Conservation (phyloP, 1,139 yeast species). For the Lodderomyces pseudojiufengensis region DNA sequence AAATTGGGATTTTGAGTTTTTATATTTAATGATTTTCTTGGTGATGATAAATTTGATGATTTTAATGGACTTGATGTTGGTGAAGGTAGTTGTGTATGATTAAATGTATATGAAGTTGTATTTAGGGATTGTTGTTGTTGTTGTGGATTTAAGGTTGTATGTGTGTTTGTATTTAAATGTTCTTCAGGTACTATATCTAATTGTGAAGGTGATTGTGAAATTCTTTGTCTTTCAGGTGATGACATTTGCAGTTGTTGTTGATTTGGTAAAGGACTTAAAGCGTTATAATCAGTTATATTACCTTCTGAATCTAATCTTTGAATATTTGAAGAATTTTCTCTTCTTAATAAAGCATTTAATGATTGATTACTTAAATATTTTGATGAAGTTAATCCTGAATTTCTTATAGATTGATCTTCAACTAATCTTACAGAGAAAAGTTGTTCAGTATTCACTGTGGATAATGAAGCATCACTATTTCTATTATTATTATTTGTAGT, state of each 20-base stretch:
- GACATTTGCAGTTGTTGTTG: constrained; percentile 6
- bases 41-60: constrained; percentile 2
- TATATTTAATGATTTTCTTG: constrained; percentile 1
- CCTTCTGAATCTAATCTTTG: constrained; percentile 56
- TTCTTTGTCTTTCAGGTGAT: constrained; percentile 5
- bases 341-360: constrained; percentile 24
- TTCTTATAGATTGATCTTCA: constrained; percentile 48
- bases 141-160: constrained; percentile 1
- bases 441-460: constrained; percentile 85
- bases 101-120: too few relatives aligned
- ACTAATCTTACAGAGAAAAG: constrained; percentile 76
- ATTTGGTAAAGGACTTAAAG: constrained; percentile 10
- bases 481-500: constrained; percentile 19
- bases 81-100: constrained; percentile 18
- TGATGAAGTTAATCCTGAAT: constrained; percentile 26
- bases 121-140: constrained; percentile 15
- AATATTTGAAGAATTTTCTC: constrained; percentile 35
- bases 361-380: constrained; percentile 30
- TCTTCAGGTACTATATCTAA: constrained; percentile 34
- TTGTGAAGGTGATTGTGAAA: constrained; percentile 26
- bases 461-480: constrained; percentile 64
- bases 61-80: constrained; percentile 8
- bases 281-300: constrained; percentile 34
- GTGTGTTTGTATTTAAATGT: constrained; percentile 13
- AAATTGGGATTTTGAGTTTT: constrained; percentile 12